Base-by-base conservation (phyloP, 306 rosid genomes). In the Rubus parviflorus region DNA sequence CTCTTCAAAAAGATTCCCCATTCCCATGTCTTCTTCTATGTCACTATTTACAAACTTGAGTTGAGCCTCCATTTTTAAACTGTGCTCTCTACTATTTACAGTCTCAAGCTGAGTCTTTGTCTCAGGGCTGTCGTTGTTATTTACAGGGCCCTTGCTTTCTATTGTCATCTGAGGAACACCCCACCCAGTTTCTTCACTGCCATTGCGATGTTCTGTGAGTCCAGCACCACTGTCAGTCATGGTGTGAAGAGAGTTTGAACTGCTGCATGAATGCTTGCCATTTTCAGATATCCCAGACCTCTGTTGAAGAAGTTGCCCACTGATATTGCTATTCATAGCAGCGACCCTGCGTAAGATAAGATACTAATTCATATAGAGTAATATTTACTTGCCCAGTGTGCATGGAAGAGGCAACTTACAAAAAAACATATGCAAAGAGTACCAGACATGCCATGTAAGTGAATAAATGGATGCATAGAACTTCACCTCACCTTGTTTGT, bases 41-140 rank as follows among this genome's bases (percentile, higher is more conserved):
- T 86, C 81, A 84, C 73, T 92, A 92, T 96, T 85, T 89, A 96
- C 97, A 89, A 48, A 78, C 89, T 86, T 89, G 92, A 88, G 90
- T 61, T 84, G 94, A 89, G 90, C 90, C 82, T 80, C 89, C 84
- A 38, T 82, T 86, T 70, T 87, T 68, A 82, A 83, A 89, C 86
- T 84, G 90, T 88, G 84, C 90, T 87, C 97, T 86, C 76, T 87
- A 83, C 87, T 89, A 96, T 89, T 86, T 96, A 96, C 98, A 96
- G 62, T 80, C 90, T 86, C 89, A 87, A 81, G 91, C 86, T 46
- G 87, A 84, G 84, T 65, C 74, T 83, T 79, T 75, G 89, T 80
- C 81, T 80, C 84, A 37, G 85, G 83, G 86, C 80, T 77, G 82
- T 83, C 88, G 82, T 81, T 81, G 78, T 81, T 90, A 96, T 91